Base-by-base conservation (phyloP, 2,329 filamentous ascomycete genomes). In the Ilyonectria mors-panacis region DNA sequence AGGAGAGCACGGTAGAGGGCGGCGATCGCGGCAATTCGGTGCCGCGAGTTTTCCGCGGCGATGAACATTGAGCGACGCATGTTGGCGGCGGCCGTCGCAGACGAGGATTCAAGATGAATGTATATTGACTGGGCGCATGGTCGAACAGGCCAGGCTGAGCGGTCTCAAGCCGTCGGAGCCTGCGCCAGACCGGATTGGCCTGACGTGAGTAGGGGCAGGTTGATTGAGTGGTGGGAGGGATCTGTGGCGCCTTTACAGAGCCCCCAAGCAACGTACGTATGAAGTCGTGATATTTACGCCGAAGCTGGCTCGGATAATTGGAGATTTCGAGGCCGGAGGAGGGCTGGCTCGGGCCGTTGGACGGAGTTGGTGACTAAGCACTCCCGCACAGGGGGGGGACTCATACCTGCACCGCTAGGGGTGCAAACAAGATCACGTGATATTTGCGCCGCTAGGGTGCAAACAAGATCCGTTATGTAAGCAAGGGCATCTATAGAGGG, bases 1-100 rank as follows among this genome's bases (percentile, higher is more conserved):
- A 94, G 81, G 62, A 95, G 87, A 39, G 92, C 89, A 69, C 91
- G 87, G 81, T 92, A 95, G 55, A 95, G 88, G 57, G 92, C 91
- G 57, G 92, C 91, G 69, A 93, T 86, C 76, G 89, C 87, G 75
- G 88, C 87, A 74, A 75, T 77, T 67, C 88, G 84, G 76, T 90
- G 88, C 68, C 86, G 85, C 73, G 85, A 84, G 67, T 82, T 83
- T 64, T 82, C 83, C 67, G 84, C 83, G 35, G 87, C 85, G 48
- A 87, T 70, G 64, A 86, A 85, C 39, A 59, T 71, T 19, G 74
- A 71, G 59, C 77, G 79, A 47, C 70, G 57, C 78, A 81, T 79
- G 37, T 42, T 53, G 33, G 28, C 47, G n/a, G 55, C 23, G 3
- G 30, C 68, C 53, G 19, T 39, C 51, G 26, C 26, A 26, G 13